Evolutionary conservation across 2,329 filamentous ascomycete species (phyloP).

Genomic region (Cucurbitaria berberidis): DNA sequence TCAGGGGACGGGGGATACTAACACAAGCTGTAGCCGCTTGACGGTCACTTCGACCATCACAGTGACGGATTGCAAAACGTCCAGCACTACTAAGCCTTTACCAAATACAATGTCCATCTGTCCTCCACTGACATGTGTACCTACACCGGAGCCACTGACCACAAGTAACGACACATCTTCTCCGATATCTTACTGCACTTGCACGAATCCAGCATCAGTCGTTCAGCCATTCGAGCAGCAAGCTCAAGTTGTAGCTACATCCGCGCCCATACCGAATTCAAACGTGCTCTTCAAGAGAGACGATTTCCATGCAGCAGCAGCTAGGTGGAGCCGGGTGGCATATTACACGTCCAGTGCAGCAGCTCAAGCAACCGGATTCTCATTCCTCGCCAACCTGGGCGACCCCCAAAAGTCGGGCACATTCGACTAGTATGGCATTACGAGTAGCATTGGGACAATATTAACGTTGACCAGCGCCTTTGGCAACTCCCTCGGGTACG

Average conservation of each 20-base stretch:
- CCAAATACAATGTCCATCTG: constrained; percentile 12
- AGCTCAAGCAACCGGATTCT: constrained; percentile 57
- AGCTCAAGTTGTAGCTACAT: not conserved
- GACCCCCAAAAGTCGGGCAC: constrained; percentile 60
- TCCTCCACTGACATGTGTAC: constrained; percentile 11
- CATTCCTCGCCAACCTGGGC: constrained; percentile 65
- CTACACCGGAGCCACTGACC: constrained; percentile 1
- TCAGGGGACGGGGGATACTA: constrained; percentile 10
- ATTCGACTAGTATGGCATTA: constrained; percentile 54
- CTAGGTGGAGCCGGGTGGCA: constrained; percentile 53
- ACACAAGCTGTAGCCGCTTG: constrained; percentile 6
- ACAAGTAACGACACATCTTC: not conserved
- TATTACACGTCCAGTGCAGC: constrained; percentile 55
- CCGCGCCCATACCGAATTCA: not conserved
- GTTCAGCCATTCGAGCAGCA: constrained; percentile 3
- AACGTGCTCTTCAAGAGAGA: constrained; percentile 1
- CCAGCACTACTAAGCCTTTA: not conserved
- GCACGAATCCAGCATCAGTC: not conserved
- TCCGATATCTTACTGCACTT: constrained; percentile 1
- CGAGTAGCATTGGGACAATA: not conserved
- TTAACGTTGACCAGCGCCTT: constrained; percentile 49
- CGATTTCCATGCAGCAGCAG: constrained; percentile 11
- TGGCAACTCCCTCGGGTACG: constrained; percentile 65
- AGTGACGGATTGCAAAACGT: constrained; percentile 12
- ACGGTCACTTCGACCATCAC: constrained; percentile 20